Evolutionary conservation across 345 rosid species (phyloP).

Genomic region (Erucastrum elatum): DNA sequence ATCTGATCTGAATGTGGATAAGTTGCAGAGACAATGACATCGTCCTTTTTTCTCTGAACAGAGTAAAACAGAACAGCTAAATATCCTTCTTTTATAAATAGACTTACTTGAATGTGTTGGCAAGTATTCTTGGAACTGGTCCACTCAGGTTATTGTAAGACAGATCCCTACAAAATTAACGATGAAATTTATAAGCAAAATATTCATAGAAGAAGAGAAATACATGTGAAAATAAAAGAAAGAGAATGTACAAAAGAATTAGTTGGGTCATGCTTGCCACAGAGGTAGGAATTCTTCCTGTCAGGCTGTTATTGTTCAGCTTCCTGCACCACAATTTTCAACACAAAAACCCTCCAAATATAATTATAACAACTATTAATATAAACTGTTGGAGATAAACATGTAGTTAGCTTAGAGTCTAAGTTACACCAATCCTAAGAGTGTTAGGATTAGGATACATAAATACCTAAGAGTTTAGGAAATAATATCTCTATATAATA

Average conservation of each 20-base stretch:
- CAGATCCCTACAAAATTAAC: slow-evolving; percentile 47
- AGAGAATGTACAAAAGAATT: slow-evolving; percentile 63
- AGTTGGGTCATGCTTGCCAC: slow-evolving; percentile 69
- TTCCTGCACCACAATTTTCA: no score
- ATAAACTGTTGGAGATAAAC: no score
- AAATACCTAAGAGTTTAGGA: no score
- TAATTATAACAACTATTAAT: no score
- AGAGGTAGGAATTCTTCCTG: no score
- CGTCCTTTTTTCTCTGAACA: background rate
- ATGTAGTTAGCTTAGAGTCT: no score
- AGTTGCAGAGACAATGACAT: background rate
- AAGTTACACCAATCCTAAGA: no score
- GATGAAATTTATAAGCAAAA: slow-evolving; percentile 4
- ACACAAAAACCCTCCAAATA: no score
- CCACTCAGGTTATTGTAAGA: slow-evolving; percentile 66
- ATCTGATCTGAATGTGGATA: background rate
- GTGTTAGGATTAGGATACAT: no score
- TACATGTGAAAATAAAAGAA: background rate
- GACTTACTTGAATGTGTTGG: slow-evolving; percentile 72
- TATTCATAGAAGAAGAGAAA: background rate
- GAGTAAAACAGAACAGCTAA: slow-evolving; percentile 10
- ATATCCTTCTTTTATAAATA: slow-evolving; percentile 13
- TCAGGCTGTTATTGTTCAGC: no score
- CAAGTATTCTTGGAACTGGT: slow-evolving; percentile 50
- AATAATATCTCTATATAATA: no score